phyloP scores from a whole-genome alignment of 2,329 filamentous ascomycete genomes.

The Myriosclerotinia curreyana region DNA sequence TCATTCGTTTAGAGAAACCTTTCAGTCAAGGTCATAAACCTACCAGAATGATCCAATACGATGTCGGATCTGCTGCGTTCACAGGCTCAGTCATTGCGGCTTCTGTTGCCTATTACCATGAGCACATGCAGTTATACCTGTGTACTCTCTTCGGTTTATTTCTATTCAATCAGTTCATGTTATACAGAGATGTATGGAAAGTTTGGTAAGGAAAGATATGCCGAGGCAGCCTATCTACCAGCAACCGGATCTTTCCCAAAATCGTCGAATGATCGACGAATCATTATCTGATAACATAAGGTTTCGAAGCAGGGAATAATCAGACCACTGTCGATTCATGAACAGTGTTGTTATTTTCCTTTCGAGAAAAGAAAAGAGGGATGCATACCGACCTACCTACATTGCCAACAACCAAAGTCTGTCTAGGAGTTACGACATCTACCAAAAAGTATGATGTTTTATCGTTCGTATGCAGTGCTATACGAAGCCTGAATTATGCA shows the following conservation, averaged over 20 bases:
- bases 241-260: slow-evolving; percentile 14
- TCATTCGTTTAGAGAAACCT: slow-evolving; percentile 16
- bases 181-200: neutral
- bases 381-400: slow-evolving; percentile 2
- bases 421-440: slow-evolving; percentile 10
- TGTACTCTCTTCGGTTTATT: neutral
- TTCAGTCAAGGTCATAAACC: slow-evolving; percentile 18
- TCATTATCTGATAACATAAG: neutral
- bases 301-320: slow-evolving; percentile 16
- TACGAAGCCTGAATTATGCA: slow-evolving; percentile 1
- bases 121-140: neutral
- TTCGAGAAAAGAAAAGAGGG: neutral
- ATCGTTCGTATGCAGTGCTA: slow-evolving; percentile 12
- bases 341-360: neutral
- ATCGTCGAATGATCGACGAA: neutral
- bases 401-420: slow-evolving; percentile 11
- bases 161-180: slow-evolving; percentile 2
- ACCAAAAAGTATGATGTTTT: slow-evolving; percentile 7
- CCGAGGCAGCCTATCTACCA: slow-evolving; percentile 10
- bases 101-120: slow-evolving; percentile 5
- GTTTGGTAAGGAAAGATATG: neutral
- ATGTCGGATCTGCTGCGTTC: slow-evolving; percentile 10
- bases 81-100: slow-evolving; percentile 7
- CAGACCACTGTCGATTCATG: slow-evolving; percentile 5
- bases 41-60: slow-evolving; percentile 15